Conservation (phyloP, 805 yeast genomes). For the Starmerella sp. region DNA sequence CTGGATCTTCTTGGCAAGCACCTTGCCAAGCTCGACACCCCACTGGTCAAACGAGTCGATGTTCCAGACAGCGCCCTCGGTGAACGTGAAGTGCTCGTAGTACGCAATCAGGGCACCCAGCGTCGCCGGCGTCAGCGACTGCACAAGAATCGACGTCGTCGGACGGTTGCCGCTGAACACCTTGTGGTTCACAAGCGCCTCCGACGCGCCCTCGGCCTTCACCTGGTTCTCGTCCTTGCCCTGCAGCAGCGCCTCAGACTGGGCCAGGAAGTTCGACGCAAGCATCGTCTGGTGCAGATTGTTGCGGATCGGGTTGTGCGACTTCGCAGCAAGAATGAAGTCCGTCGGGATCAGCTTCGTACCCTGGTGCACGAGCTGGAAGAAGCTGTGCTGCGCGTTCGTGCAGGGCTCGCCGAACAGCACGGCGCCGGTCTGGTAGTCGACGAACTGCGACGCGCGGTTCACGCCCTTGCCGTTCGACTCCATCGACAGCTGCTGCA, state of each 20-base stretch:
- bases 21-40: conserved; percentile 99
- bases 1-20: conserved; percentile 90
- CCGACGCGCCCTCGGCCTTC: conserved; percentile 79
- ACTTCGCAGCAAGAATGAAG: conserved; percentile 91
- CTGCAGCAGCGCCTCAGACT: conserved; percentile 92
- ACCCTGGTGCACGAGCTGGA: conserved; percentile 99
- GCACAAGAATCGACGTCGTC: conserved; percentile 91
- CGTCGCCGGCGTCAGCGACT: conserved; percentile 91
- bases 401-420: conserved; percentile 98
- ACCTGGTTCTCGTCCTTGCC: conserved; percentile 77
- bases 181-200: conserved; percentile 86
- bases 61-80: conserved; percentile 99
- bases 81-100: conserved; percentile 94
- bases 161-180: conserved; percentile 97
- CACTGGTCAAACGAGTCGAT: conserved; percentile 99
- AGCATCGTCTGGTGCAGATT: conserved; percentile 95
- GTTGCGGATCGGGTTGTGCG: conserved; percentile 92
- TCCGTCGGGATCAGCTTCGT: conserved; percentile 95
- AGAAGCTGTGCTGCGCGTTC: conserved; percentile 97
- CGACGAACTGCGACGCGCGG: conserved; percentile 79
- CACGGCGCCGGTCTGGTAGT: conserved; percentile 91
- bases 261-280: conserved; percentile 98
- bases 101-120: conserved; percentile 94
- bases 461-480: conserved; percentile 97
- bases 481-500: conserved; percentile 98